Evolutionary conservation across 164 flowering plant genomes (phyloP).

Genomic region (Liriodendron chinense): DNA sequence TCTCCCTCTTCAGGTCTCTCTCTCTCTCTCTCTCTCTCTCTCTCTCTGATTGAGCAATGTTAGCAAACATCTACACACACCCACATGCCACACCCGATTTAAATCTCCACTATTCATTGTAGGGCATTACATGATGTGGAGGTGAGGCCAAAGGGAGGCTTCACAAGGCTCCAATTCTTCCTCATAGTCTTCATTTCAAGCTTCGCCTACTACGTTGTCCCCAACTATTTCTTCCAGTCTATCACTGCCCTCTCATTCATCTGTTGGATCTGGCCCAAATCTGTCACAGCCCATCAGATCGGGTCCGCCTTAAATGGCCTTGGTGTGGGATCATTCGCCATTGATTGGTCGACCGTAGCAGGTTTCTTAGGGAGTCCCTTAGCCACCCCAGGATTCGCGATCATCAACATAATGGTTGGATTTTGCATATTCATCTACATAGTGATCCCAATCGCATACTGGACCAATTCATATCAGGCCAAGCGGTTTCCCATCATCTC

Average conservation of each 20-base stretch:
- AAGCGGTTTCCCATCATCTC: constrained; percentile 55
- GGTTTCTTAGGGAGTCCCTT: constrained; percentile 50
- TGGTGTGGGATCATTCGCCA: constrained; percentile 56
- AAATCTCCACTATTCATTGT: neutral
- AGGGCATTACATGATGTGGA: constrained; percentile 68
- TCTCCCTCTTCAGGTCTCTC: too few species aligned
- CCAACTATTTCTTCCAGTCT: constrained; percentile 47
- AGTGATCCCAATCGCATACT: constrained; percentile 44
- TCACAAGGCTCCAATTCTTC: constrained; percentile 63
- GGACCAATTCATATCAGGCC: constrained; percentile 48
- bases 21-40: too few species aligned
- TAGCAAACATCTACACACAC: too few species aligned
- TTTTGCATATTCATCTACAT: constrained; percentile 38
- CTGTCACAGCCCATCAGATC: constrained; percentile 46
- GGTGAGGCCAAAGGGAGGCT: constrained; percentile 40
- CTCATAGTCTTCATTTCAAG: constrained; percentile 42
- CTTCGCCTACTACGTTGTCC: constrained; percentile 35
- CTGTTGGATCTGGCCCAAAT: constrained; percentile 48
- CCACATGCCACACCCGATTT: too few species aligned
- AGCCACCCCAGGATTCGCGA: constrained; percentile 55
- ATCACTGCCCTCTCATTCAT: constrained; percentile 48
- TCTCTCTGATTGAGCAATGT: too few species aligned
- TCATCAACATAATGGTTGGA: constrained; percentile 39
- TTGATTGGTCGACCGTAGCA: constrained; percentile 58
- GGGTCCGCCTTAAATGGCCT: constrained; percentile 55